Percentiles rank a stretch among this genome's conserved stretches.
Conservation (phyloP, 352 stramenopile genomes). For the Globisporangium polare region DNA sequence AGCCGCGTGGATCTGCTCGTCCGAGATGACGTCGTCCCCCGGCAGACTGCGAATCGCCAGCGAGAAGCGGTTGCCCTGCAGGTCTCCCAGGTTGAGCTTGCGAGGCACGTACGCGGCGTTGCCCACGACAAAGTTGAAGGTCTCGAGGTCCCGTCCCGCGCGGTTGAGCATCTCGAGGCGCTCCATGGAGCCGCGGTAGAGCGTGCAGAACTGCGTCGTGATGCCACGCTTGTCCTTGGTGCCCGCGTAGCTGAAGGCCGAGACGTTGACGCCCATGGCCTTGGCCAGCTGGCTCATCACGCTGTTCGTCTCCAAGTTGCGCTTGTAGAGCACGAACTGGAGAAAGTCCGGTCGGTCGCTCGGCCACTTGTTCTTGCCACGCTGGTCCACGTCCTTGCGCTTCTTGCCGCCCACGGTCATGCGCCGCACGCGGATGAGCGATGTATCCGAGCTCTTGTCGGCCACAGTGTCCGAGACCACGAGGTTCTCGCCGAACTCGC, state of each 20-base stretch:
- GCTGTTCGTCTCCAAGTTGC: constrained; percentile 93
- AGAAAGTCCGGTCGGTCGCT: constrained; percentile 86
- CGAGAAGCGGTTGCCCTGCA: constrained; percentile 95
- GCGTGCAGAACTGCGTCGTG: constrained; percentile 94
- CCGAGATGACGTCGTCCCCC: constrained; percentile 41
- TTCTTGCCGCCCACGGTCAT: constrained; percentile 84
- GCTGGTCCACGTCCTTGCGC: constrained; percentile 74
- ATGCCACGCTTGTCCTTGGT: constrained; percentile 97
- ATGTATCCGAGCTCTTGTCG: constrained; percentile 47
- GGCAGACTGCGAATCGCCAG: constrained; percentile 93
- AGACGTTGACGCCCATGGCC: constrained; percentile 57
- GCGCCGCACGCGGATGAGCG: constrained; percentile 74
- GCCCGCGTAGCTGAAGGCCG: constrained; percentile 89
- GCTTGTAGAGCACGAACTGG: constrained; percentile 96
- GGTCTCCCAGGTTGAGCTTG: constrained; percentile 90
- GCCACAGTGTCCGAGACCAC: constrained; percentile 85
- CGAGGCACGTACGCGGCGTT: constrained; percentile 90
- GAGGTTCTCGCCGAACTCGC: constrained; percentile 53
- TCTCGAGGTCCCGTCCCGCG: constrained; percentile 53
- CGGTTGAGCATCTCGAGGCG: constrained; percentile 79
- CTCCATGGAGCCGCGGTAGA: constrained; percentile 74
- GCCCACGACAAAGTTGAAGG: constrained; percentile 90
- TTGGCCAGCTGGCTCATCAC: constrained; percentile 77
- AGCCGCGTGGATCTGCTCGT: constrained; percentile 54
- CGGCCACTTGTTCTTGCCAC: constrained; percentile 48